These are phyloP conservation scores for Chytriomyces confervae DNA, from an alignment of 192 early-diverging fungal species.

Conservation along the genomic window DNA sequence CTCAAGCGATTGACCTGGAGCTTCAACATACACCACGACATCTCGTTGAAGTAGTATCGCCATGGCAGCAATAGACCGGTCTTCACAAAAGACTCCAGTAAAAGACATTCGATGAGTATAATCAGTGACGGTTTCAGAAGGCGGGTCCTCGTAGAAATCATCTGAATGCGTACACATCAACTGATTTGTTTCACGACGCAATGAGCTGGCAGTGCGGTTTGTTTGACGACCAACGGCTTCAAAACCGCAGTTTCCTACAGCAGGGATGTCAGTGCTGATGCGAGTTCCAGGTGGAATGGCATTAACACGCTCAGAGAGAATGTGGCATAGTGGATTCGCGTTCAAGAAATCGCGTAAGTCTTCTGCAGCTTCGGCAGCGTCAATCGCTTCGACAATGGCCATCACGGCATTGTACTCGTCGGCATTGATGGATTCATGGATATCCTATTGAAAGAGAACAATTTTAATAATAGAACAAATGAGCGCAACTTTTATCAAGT, in stretches of 20 bases:
- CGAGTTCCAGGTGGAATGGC: slow-evolving; percentile 1
- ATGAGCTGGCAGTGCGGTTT: not conserved
- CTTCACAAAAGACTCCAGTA: slow-evolving; percentile 1
- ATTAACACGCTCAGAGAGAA: not conserved
- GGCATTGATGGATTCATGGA: too few species aligned
- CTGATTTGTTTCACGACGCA: not conserved
- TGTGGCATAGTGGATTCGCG: not conserved
- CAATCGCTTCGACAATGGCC: slow-evolving; percentile 1
- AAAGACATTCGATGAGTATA: not conserved
- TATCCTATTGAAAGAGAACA: too few species aligned
- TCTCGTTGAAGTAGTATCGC: not conserved
- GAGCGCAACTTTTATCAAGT: too few species aligned
- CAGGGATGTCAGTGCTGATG: not conserved
- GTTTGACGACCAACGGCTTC: not conserved
- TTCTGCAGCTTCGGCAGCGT: not conserved
- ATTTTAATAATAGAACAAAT: too few species aligned
- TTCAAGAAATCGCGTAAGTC: not conserved
- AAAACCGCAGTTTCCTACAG: not conserved
- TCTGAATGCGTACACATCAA: not conserved
- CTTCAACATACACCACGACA: not conserved
- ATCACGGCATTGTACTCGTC: too few species aligned
- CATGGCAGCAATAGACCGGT: too few species aligned
- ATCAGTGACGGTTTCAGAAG: not conserved
- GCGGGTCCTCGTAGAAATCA: not conserved
- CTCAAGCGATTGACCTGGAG: not conserved